Conservation (phyloP, 2,329 filamentous ascomycete genomes). For the Clonostachys rhizophaga region DNA sequence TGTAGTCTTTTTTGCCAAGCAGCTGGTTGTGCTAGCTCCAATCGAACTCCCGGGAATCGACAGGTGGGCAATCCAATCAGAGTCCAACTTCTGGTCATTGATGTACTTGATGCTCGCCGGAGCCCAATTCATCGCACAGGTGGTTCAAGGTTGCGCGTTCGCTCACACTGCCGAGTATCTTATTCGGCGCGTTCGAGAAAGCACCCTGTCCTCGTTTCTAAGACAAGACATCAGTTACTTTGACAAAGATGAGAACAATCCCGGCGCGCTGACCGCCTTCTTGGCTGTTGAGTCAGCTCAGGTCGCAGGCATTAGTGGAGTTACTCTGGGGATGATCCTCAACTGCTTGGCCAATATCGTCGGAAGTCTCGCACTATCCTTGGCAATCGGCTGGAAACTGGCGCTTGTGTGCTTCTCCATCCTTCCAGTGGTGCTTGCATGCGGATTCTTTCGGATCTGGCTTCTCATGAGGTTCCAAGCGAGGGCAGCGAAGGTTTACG, state of each 20-base stretch:
- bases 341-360: slow-evolving; percentile 77
- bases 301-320: slow-evolving; percentile 81
- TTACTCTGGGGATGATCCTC: slow-evolving; percentile 81
- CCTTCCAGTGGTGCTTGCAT: slow-evolving; percentile 71
- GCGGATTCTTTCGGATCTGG: slow-evolving; percentile 85
- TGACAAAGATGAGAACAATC: slow-evolving; percentile 82
- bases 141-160: slow-evolving; percentile 24
- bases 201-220: slow-evolving; percentile 56
- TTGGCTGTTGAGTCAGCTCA: slow-evolving; percentile 87
- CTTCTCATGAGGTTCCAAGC: slow-evolving; percentile 75
- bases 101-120: slow-evolving; percentile 47
- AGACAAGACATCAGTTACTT: slow-evolving; percentile 93
- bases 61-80: slow-evolving; percentile 14
- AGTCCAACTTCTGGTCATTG: slow-evolving; percentile 46
- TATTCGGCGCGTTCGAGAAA: slow-evolving; percentile 87
- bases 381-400: slow-evolving; percentile 84
- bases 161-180: slow-evolving; percentile 22
- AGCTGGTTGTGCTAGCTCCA: slow-evolving; percentile 62
- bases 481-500: slow-evolving; percentile 75
- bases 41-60: neutral
- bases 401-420: slow-evolving; percentile 77
- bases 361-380: slow-evolving; percentile 63
- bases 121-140: slow-evolving; percentile 37
- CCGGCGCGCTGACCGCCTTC: slow-evolving; percentile 83
- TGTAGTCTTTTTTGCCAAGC: slow-evolving; percentile 79